These are phyloP conservation scores for Rhynchosporium secalis DNA, from an alignment of 2,329 filamentous ascomycete genomes.

Conservation along the genomic window DNA sequence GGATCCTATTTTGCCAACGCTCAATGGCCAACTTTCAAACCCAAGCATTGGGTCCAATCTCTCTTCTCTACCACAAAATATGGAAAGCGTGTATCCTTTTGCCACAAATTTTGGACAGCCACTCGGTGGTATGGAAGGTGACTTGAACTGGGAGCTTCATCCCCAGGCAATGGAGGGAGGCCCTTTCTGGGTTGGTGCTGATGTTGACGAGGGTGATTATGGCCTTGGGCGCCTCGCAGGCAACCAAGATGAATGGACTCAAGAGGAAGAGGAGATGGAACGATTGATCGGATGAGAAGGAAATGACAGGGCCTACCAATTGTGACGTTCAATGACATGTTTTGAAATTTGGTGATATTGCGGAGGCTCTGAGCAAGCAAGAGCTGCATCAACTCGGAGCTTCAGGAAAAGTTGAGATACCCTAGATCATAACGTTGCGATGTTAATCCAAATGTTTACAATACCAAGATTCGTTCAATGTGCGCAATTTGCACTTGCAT, in stretches of 20 bases:
- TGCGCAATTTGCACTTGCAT: no score
- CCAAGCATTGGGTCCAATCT: background rate
- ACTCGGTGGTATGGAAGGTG: slow-evolving; percentile 8
- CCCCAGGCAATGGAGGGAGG: slow-evolving; percentile 26
- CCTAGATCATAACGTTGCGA: background rate
- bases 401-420: background rate
- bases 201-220: slow-evolving; percentile 17
- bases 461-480: no score
- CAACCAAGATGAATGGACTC: slow-evolving; percentile 27
- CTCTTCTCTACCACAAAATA: background rate
- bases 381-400: slow-evolving; percentile 12
- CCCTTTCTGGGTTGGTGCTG: slow-evolving; percentile 37
- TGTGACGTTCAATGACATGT: background rate
- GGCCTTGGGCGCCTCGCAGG: background rate
- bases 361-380: slow-evolving; percentile 7
- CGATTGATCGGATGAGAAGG: slow-evolving; percentile 32
- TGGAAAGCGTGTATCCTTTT: background rate
- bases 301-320: background rate
- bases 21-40: background rate
- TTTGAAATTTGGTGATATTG: background rate
- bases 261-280: slow-evolving; percentile 37
- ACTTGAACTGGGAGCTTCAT: slow-evolving; percentile 38
- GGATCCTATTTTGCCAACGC: background rate
- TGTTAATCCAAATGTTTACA: background rate
- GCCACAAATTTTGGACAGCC: background rate